Evolutionary conservation across 2,329 filamentous ascomycete genomes (phyloP).

Genomic region (Hyphodiscus sp.): DNA sequence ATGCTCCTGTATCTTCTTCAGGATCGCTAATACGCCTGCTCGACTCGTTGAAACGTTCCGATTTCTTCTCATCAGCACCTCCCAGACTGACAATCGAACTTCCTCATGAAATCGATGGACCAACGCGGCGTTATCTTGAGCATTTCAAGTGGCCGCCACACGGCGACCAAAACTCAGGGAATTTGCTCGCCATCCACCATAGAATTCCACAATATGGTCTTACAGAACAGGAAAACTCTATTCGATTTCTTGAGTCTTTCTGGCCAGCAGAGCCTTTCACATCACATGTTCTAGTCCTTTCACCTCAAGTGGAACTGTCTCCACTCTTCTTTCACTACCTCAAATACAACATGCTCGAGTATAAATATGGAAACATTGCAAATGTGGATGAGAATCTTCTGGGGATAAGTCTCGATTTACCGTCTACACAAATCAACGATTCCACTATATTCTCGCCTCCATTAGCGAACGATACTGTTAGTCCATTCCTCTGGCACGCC

Average conservation of each 20-base stretch:
- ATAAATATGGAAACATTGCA: conserved; percentile 52
- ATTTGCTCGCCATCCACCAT: conserved; percentile 63
- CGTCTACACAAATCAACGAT: conserved; percentile 56
- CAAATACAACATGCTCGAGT: conserved; percentile 70
- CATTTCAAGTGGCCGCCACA: conserved; percentile 61
- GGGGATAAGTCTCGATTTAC: conserved; percentile 74
- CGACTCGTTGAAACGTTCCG: conserved; percentile 65
- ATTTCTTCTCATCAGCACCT: conserved; percentile 62
- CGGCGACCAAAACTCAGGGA: conserved; percentile 34
- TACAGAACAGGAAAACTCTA: conserved; percentile 63
- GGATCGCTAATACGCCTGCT: conserved; percentile 73
- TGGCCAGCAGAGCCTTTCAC: conserved; percentile 61
- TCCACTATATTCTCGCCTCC: conserved; percentile 47
- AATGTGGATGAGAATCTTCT: conserved; percentile 53
- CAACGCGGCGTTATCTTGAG: conserved; percentile 56
- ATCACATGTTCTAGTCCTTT: conserved; percentile 78
- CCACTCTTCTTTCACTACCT: conserved; percentile 81
- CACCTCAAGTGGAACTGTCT: conserved; percentile 72
- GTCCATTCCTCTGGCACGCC: conserved; percentile 71
- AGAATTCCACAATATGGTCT: conserved; percentile 57
- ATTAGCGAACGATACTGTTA: conserved; percentile 5
- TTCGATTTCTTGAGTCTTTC: conserved; percentile 78
- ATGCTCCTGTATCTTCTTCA: conserved; percentile 63
- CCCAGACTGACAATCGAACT: conserved; percentile 83
- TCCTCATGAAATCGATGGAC: conserved; percentile 60